A percentile compares a stretch with the other conserved stretches of the same genome.
These are phyloP conservation scores for Apiotrichum domesticum DNA, from an alignment of 1,284 basidiomycete species.

Conservation along the genomic window DNA sequence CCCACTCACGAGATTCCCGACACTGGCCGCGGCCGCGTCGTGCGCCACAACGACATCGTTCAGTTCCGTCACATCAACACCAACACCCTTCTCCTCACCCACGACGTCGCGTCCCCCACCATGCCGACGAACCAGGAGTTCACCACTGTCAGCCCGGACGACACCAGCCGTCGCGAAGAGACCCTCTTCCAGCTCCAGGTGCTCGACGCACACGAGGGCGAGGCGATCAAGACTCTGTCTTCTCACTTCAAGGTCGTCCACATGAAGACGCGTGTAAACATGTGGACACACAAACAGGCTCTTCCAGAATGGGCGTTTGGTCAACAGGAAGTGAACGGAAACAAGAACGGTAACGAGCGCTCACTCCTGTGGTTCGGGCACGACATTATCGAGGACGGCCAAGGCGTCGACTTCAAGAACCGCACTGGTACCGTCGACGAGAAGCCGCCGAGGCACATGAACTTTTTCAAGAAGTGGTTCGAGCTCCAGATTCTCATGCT, in stretches of 20 bases:
- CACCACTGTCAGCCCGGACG: constrained; percentile 74
- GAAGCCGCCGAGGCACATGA: constrained; percentile 71
- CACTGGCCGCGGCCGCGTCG: constrained; percentile 77
- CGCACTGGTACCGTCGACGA: constrained; percentile 53
- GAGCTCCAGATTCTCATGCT: constrained; percentile 94
- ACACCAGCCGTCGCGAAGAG: constrained; percentile 65
- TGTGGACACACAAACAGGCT: constrained; percentile 83
- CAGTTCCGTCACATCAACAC: constrained; percentile 86
- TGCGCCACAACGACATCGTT: constrained; percentile 80
- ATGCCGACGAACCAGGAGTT: constrained; percentile 99
- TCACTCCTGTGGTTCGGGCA: constrained; percentile 83
- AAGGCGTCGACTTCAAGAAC: constrained; percentile 55
- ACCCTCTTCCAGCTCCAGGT: constrained; percentile 76
- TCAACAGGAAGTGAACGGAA: constrained; percentile 97
- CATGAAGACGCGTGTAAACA: constrained; percentile 77
- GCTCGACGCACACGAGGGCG: constrained; percentile 64
- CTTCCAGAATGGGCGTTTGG: constrained; percentile 95
- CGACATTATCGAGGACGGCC: constrained; percentile 67
- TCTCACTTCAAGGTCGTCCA: constrained; percentile 87
- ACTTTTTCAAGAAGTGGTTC: constrained; percentile 89
- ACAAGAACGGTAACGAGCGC: constrained; percentile 83
- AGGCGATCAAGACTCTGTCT: constrained; percentile 83
- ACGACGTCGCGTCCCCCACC: constrained; percentile 94
- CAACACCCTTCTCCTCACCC: constrained; percentile 75
- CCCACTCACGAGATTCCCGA: constrained; percentile 88